phyloP scores from a whole-genome alignment of 805 yeast genomes.

The Groenewaldozyma salmanticensis region DNA sequence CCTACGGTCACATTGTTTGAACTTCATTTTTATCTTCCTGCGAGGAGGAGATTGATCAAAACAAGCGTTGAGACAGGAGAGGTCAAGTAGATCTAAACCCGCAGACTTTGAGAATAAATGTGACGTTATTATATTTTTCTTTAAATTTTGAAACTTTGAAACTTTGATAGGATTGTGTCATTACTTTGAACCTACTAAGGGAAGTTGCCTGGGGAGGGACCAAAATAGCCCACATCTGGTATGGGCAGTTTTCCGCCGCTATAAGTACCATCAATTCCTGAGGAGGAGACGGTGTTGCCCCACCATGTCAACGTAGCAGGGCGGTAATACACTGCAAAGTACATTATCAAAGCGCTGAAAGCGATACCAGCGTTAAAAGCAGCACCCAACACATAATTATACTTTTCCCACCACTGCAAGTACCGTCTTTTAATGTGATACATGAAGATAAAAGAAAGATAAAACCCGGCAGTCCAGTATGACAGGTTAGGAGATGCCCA shows the following conservation, averaged over 20 bases:
- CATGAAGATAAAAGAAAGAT: slow-evolving; percentile 36
- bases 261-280: slow-evolving; percentile 10
- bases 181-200: too few relatives aligned
- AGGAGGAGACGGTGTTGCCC: slow-evolving; percentile 31
- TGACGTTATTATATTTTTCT: too few relatives aligned
- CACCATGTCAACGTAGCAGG: slow-evolving; percentile 38
- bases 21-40: too few relatives aligned
- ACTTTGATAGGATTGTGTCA: too few relatives aligned
- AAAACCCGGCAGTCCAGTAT: slow-evolving; percentile 29
- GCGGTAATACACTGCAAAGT: slow-evolving; percentile 42
- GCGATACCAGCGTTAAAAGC: slow-evolving; percentile 58
- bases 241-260: slow-evolving; percentile 10
- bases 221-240: slow-evolving; percentile 15
- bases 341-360: slow-evolving; percentile 46
- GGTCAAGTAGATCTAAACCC: too few relatives aligned
- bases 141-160: too few relatives aligned
- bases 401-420: slow-evolving; percentile 46
- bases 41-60: too few relatives aligned
- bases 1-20: too few relatives aligned
- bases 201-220: slow-evolving; percentile 9
- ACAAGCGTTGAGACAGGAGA: too few relatives aligned
- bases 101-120: too few relatives aligned
- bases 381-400: slow-evolving; percentile 43
- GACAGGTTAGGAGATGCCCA: slow-evolving; percentile 11
- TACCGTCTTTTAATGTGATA: slow-evolving; percentile 38